Percentiles rank a stretch among this genome's conserved stretches.
Conservation (phyloP, 1,284 basidiomycete genomes). For the Prillingera fragicola region DNA sequence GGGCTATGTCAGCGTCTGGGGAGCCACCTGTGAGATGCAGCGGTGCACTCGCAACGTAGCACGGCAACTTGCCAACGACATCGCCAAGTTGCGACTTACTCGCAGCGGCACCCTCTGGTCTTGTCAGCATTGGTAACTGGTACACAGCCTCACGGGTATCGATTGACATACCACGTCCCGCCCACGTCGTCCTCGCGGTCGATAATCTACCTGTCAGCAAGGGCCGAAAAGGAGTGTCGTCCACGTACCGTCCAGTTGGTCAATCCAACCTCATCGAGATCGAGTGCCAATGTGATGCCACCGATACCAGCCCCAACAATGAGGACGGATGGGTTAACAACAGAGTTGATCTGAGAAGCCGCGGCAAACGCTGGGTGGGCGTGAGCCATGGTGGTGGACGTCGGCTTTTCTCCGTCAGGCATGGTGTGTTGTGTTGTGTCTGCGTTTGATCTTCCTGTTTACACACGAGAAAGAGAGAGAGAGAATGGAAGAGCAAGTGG, state of each 20-base stretch:
- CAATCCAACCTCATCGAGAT: constrained; percentile 10
- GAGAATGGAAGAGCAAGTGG: too few species aligned
- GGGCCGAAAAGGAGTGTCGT: too few species aligned
- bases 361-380: too few species aligned
- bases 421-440: too few species aligned
- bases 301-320: constrained; percentile 12
- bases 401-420: too few species aligned
- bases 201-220: constrained; percentile 17
- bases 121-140: not conserved
- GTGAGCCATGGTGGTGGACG: too few species aligned
- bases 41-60: not conserved
- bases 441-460: too few species aligned
- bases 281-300: constrained; percentile 13
- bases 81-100: constrained; percentile 16
- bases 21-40: not conserved
- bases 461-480: too few species aligned
- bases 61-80: too few species aligned
- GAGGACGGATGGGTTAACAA: constrained; percentile 5
- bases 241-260: constrained; percentile 14
- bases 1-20: not conserved
- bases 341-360: not conserved
- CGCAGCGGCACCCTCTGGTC: constrained; percentile 33
- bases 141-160: constrained; percentile 15
- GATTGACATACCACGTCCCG: constrained; percentile 25
- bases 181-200: constrained; percentile 31